Evolutionary conservation across 108 stramenopile genomes (phyloP), one percentile per base, ranked within the genome.

Genomic region (Discostella stelligeroides): DNA sequence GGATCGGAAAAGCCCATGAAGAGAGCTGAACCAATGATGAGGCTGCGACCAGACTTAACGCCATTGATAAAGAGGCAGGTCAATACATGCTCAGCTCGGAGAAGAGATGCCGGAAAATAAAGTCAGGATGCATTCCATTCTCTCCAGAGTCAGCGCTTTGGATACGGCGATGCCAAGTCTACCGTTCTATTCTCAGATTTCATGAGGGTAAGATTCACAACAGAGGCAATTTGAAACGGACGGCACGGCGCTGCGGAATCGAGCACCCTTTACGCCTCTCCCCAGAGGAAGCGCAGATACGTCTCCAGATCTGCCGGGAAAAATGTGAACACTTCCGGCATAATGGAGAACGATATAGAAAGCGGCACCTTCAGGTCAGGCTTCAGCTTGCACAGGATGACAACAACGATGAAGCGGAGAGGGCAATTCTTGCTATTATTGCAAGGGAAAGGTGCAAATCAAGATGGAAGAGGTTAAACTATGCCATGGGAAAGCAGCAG

Each of bases 51-150:
- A n/a, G 18, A 11, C 27, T 46, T 6, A 28, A 58, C 30, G 4
- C 2, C 1, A 2, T 58, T 2, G 56, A 47, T 27, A 18, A 25
- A 2, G 55, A 68, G 1, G 29, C 15, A 1, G 13, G 17, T 30
- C 34, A 53, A 14, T 67, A 53, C 28, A 57, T 42, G 56, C 21
- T 3, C 0, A 15, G 45, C 14, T 54, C 68, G 23, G 68, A 68
- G 29, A 43, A 28, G 14, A 58, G 57, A 18, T 68, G 68, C 42
- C 21, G 56, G 7, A 58, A 57, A 7, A 57, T 68, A 13, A 68
- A 58, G 25, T 58, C 55, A 15, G 67, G 68, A 0, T 4, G 50
- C 0, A 68, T 68, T 1, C 68, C 68, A 4, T 68, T 58, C 18
- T 68, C 42, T 0, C 68, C 68, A 2, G 68, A 68, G 42, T 37